Percentiles rank a stretch among this genome's conserved stretches.
Conservation (phyloP, 305 asterid genomes). For the Petunia hybrid region DNA sequence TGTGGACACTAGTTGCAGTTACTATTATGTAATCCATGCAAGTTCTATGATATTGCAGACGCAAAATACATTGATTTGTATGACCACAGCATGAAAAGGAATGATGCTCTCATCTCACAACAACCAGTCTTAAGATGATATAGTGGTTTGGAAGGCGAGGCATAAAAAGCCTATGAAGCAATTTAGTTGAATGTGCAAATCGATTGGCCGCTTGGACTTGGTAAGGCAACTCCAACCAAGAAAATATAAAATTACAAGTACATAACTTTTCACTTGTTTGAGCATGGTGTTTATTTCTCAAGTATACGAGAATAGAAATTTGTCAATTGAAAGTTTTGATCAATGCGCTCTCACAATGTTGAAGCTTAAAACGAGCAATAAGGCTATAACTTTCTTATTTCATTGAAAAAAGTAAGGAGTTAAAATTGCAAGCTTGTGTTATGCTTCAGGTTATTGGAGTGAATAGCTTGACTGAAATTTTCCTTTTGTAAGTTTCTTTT, state of each 20-base stretch:
- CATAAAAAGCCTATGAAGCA: slow-evolving; percentile 4
- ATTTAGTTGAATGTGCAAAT: slow-evolving; percentile 19
- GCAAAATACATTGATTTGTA: background rate
- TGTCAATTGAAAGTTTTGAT: background rate
- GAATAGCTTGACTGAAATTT: background rate
- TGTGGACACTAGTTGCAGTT: too few relatives aligned
- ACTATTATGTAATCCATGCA: too few relatives aligned
- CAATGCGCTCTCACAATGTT: background rate
- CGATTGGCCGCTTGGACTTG: slow-evolving; percentile 20
- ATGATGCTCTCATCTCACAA: background rate
- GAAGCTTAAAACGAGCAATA: background rate
- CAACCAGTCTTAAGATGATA: slow-evolving; percentile 25
- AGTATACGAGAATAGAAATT: background rate
- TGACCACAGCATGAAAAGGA: background rate
- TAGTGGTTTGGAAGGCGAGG: slow-evolving; percentile 32
- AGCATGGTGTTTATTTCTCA: background rate
- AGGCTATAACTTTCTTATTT: too few relatives aligned
- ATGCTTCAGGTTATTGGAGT: too few relatives aligned
- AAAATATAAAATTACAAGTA: background rate
- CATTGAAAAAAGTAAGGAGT: too few relatives aligned
- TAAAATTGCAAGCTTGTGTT: too few relatives aligned
- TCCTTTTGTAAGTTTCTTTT: background rate
- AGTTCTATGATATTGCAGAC: too few relatives aligned
- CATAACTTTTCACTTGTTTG: slow-evolving; percentile 14
- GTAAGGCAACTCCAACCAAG: slow-evolving; percentile 15